phyloP scores from a whole-genome alignment of 176 grass and related monocot species.

The Saccharum spontaneum region DNA sequence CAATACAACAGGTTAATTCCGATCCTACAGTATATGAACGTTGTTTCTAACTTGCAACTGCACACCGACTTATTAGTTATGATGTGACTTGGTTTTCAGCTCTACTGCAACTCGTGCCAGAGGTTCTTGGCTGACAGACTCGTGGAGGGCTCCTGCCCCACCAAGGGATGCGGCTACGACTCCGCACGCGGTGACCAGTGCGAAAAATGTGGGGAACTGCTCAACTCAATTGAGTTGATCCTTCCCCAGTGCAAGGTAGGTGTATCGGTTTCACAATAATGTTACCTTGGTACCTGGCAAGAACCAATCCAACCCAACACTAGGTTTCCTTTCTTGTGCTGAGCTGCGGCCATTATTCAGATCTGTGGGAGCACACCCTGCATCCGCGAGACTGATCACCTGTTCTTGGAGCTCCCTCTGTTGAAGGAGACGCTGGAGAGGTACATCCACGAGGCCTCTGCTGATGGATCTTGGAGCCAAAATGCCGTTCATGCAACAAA shows the following conservation, averaged over 20 bases:
- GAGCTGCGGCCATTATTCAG: constrained; percentile 15
- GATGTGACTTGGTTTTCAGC: constrained; percentile 35
- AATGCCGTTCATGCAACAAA: constrained; percentile 96
- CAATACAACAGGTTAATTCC: constrained; percentile 66
- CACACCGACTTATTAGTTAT: too few species aligned
- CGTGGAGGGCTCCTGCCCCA: constrained; percentile 85
- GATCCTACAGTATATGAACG: too few species aligned
- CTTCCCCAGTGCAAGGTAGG: constrained; percentile 21
- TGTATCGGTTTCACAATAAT: neutral
- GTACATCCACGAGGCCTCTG: constrained; percentile 77
- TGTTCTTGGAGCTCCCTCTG: constrained; percentile 92
- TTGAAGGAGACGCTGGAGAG: constrained; percentile 73
- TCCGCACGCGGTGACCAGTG: constrained; percentile 87
- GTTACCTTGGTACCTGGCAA: too few species aligned
- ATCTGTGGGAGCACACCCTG: constrained; percentile 67
- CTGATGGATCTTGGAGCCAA: constrained; percentile 87
- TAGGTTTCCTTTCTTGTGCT: too few species aligned
- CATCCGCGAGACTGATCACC: constrained; percentile 86
- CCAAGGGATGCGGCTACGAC: constrained; percentile 55
- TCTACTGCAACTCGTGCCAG: constrained; percentile 80
- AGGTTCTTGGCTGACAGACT: constrained; percentile 91
- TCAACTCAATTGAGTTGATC: constrained; percentile 84
- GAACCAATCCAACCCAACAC: too few species aligned
- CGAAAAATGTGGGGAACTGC: constrained; percentile 83
- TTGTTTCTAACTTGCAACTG: too few species aligned